Conservation (phyloP, 1,284 basidiomycete genomes). For the Cerrena zonata region DNA sequence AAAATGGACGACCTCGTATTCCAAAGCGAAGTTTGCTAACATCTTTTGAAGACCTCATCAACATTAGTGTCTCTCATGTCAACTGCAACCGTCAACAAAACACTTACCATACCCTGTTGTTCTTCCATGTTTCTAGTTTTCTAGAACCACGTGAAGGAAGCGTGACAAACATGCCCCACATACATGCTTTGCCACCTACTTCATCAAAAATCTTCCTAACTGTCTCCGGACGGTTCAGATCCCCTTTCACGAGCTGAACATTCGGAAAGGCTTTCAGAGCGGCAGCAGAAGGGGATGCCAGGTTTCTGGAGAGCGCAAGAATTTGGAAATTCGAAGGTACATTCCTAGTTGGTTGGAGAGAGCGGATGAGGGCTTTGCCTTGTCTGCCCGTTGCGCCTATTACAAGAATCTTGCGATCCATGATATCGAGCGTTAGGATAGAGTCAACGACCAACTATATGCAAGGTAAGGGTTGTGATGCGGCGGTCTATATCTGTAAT, state of each 20-base stretch:
- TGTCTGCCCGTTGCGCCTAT: constrained; percentile 42
- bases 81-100: background rate
- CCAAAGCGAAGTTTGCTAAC: constrained; percentile 30
- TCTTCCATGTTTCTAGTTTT: constrained; percentile 34
- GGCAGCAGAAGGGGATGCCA: constrained; percentile 8
- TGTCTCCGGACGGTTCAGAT: constrained; percentile 28
- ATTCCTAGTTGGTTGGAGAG: too few relatives aligned
- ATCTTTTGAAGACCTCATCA: constrained; percentile 25
- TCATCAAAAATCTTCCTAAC: constrained; percentile 33
- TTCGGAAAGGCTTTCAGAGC: constrained; percentile 21
- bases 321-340: constrained; percentile 27
- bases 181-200: constrained; percentile 27
- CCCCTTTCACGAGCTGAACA: constrained; percentile 32
- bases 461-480: too few relatives aligned
- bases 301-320: constrained; percentile 36
- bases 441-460: too few relatives aligned
- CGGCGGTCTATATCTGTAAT: too few relatives aligned
- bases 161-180: constrained; percentile 36
- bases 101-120: constrained; percentile 35
- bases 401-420: constrained; percentile 27
- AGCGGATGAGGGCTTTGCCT: constrained; percentile 31
- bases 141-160: constrained; percentile 37
- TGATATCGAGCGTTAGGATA: too few relatives aligned
- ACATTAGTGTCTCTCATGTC: background rate
- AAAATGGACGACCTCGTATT: constrained; percentile 30